These are phyloP conservation scores for Bathelium albidoporum DNA, from an alignment of 495 filamentous ascomycete species.

Conservation along the genomic window DNA sequence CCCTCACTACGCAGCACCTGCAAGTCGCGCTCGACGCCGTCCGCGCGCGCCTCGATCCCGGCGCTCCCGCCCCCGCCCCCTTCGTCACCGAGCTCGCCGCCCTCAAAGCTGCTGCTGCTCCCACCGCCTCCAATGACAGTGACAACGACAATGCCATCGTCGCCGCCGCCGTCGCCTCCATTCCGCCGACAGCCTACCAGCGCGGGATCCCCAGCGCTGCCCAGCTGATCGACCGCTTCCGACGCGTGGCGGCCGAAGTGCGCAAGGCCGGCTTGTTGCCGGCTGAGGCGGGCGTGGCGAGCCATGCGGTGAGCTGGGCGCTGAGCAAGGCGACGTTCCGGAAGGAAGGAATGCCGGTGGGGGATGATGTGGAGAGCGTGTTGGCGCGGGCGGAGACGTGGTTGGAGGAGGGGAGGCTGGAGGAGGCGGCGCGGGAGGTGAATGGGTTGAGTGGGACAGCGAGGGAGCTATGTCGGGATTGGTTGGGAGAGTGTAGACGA, in stretches of 20 bases:
- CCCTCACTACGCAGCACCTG: slow-evolving; percentile 87
- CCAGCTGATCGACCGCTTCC: slow-evolving; percentile 89
- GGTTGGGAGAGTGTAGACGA: slow-evolving; percentile 77
- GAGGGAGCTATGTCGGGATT: slow-evolving; percentile 83
- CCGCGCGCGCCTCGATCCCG: slow-evolving; percentile 48
- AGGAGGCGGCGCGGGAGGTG: slow-evolving; percentile 89
- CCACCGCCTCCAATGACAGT: too few species aligned
- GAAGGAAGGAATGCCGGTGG: slow-evolving; percentile 72
- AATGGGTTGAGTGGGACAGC: slow-evolving; percentile 87
- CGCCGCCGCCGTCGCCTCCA: slow-evolving; percentile 82
- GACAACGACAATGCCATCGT: slow-evolving; percentile 76
- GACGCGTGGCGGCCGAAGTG: slow-evolving; percentile 84
- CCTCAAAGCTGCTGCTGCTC: slow-evolving; percentile 74
- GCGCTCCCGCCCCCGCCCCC: slow-evolving; percentile 58
- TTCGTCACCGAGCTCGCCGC: slow-evolving; percentile 88
- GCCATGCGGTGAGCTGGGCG: slow-evolving; percentile 77
- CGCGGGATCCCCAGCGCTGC: slow-evolving; percentile 71
- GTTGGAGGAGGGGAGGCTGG: slow-evolving; percentile 84
- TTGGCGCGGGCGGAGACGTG: slow-evolving; percentile 76
- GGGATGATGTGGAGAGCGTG: slow-evolving; percentile 90
- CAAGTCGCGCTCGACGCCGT: slow-evolving; percentile 93
- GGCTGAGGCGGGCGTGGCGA: slow-evolving; percentile 85
- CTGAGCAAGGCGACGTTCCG: slow-evolving; percentile 89
- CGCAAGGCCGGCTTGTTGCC: slow-evolving; percentile 86
- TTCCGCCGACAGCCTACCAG: slow-evolving; percentile 90